A percentile compares a stretch with the other conserved stretches of the same genome.
These are phyloP conservation scores for Aspergillus campestris DNA, from an alignment of 495 filamentous ascomycete species.

Conservation along the genomic window DNA sequence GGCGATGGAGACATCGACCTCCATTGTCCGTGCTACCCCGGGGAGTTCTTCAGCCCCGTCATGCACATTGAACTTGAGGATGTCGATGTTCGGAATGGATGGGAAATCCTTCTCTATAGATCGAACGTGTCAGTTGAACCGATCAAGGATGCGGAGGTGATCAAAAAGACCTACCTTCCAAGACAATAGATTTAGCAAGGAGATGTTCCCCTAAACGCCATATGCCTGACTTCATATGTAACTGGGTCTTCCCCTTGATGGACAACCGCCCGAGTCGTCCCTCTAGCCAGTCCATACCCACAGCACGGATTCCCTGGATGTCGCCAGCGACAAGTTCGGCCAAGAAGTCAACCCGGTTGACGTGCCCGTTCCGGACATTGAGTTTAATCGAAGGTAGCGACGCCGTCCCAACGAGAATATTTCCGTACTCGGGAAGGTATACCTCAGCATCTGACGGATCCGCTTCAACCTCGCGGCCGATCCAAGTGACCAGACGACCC, in stretches of 20 bases:
- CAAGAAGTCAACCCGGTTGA: constrained; percentile 68
- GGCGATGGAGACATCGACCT: constrained; percentile 61
- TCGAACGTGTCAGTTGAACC: constrained; percentile 7
- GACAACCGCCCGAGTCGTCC: constrained; percentile 60
- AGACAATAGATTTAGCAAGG: constrained; percentile 59
- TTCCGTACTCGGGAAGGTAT: constrained; percentile 74
- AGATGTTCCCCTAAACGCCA: constrained; percentile 65
- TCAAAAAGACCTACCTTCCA: constrained; percentile 64
- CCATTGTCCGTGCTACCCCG: constrained; percentile 53
- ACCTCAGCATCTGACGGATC: constrained; percentile 63
- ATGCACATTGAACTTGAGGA: constrained; percentile 65
- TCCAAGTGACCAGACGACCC: constrained; percentile 73
- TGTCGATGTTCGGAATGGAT: constrained; percentile 64
- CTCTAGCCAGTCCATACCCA: constrained; percentile 82
- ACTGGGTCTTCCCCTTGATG: constrained; percentile 58
- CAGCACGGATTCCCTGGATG: constrained; percentile 64
- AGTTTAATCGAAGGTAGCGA: constrained; percentile 63
- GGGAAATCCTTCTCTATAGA: constrained; percentile 56
- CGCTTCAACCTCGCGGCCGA: constrained; percentile 63
- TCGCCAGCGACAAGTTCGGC: constrained; percentile 67
- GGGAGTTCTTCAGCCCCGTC: constrained; percentile 44
- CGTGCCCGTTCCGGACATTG: constrained; percentile 65
- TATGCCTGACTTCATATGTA: constrained; percentile 69
- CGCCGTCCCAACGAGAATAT: constrained; percentile 70
- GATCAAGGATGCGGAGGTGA: not conserved